phyloP scores from a whole-genome alignment of 2,329 filamentous ascomycete genomes.

The Arthroderma sp. region DNA sequence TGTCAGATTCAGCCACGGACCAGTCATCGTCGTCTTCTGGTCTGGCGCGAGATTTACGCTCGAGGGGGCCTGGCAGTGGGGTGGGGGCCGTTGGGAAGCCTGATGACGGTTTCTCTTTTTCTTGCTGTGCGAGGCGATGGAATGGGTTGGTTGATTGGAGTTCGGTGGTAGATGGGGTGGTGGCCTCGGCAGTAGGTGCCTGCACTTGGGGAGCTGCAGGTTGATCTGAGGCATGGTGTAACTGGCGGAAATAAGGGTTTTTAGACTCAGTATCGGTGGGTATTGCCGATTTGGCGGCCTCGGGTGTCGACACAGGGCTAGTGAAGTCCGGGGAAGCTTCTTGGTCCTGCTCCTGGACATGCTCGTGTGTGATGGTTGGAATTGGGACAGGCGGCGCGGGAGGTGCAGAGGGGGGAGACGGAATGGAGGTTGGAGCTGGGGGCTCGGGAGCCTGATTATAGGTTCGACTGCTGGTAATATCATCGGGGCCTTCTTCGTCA shows the following conservation, averaged over 20 bases:
- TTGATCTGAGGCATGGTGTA: constrained; percentile 53
- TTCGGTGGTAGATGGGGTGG: constrained; percentile 27
- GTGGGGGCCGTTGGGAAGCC: constrained; percentile 34
- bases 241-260: constrained; percentile 89
- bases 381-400: constrained; percentile 19
- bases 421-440: constrained; percentile 15
- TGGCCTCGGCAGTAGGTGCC: constrained; percentile 26
- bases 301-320: constrained; percentile 37
- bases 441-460: constrained; percentile 41
- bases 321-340: constrained; percentile 28
- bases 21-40: constrained; percentile 63
- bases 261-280: constrained; percentile 63
- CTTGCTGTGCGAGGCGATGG: constrained; percentile 66
- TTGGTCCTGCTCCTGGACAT: neutral
- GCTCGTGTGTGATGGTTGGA: constrained; percentile 4
- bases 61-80: constrained; percentile 27
- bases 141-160: constrained; percentile 87
- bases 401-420: constrained; percentile 16
- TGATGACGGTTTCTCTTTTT: constrained; percentile 35
- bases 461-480: constrained; percentile 50
- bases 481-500: constrained; percentile 65
- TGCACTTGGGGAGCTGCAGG: constrained; percentile 33
- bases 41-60: constrained; percentile 39
- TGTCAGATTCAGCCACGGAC: constrained; percentile 65
- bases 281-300: constrained; percentile 26